Evolutionary conservation across 805 yeast species (phyloP), one percentile per base, ranked within the genome.

Genomic region (Metschnikowia lachancei): DNA sequence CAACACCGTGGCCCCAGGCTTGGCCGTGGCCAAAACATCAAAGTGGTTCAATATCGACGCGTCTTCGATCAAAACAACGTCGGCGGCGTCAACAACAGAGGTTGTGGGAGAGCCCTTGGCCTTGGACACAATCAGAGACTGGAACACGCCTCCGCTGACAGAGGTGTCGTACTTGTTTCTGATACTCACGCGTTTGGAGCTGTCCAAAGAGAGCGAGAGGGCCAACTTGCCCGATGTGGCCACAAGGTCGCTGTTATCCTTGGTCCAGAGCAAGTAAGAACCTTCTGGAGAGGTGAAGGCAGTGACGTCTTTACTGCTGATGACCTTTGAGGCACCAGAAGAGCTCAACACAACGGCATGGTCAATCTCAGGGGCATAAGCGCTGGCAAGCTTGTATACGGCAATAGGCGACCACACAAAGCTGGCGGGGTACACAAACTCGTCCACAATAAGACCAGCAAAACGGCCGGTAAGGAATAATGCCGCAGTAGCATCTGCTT

Each of bases 141-240:
- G 87, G 62, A 83, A 82, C 8, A 80, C 61, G 51, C 97, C 97
- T 30, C 91, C 92, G 42, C 77, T 78, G 13, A 80, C 70, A 31
- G 74, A 62, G 63, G 87, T 90, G 64, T 92, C 96, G 58, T 72
- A 88, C 59, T 78, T 79, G 42, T 85, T 76, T 63, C 85, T 75
- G 63, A 79, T 76, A 43, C 76, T 66, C 46, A 85, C 76, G 35
- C 66, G 59, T 47, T 78, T 70, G 42, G 74, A 61, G 48, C 77
- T 78, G 55, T 80, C 84, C 59, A 85, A 72, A 2, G 95, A 82
- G 55, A 85, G 73, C 18, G 87, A 73, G 50, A 82, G 85, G 0
- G 90, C 85, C 51, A 88, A 66, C 55, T 78, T 80, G 22, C 83
- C 75, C 13, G 91, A 81, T 38, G 82, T 77, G 31, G 74, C 73